Evolutionary conservation across 441 rosid species (phyloP), one percentile per base, ranked within the genome.

Genomic region (Erodium texanum): DNA sequence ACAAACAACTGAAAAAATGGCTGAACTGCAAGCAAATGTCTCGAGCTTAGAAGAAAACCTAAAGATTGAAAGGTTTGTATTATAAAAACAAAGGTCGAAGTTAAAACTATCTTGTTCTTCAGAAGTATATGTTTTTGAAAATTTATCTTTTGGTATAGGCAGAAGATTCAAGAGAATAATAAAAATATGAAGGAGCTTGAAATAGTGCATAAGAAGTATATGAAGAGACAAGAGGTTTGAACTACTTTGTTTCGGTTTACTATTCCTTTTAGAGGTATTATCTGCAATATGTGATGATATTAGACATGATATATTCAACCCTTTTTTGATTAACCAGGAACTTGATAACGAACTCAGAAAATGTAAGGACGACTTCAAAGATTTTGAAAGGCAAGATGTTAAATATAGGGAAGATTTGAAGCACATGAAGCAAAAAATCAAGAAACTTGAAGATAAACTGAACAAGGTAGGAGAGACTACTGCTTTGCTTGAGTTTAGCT

Each of bases 331-430:
- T 82, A 58, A 43, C 74, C 77, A 93, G 99, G 93, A 81, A 75
- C 92, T 93, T 77, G 90, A 86, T 69, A 84, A 80, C 73, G 77
- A 80, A 65, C 90, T 89, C 66, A 77, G 74, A 78, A 80, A 48
- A 22, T 85, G 88, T 75, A 93, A 93, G 82, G 99, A 93, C 70
- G 87, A 86, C 70, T 93, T 93, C 68, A 91, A 88, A 84, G 97
- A 93, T 70, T 93, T 93, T 79, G 96, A 93, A 84, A 86, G 96
- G 84, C 96, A 88, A 75, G 97, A 91, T 76, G 89, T 93, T 75
- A 91, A 93, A 71, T 82, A 88, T 69, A 80, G 96, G 71, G 99
- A 93, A 79, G 96, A 91, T 79, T 71, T 88, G 78, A 91, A 87
- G 86, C 97, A 94, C 82, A 77, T 75, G 85, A 94, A 91, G 82